phyloP scores from a whole-genome alignment of 2,329 filamentous ascomycete species.

The Colletotrichum destructivum region DNA sequence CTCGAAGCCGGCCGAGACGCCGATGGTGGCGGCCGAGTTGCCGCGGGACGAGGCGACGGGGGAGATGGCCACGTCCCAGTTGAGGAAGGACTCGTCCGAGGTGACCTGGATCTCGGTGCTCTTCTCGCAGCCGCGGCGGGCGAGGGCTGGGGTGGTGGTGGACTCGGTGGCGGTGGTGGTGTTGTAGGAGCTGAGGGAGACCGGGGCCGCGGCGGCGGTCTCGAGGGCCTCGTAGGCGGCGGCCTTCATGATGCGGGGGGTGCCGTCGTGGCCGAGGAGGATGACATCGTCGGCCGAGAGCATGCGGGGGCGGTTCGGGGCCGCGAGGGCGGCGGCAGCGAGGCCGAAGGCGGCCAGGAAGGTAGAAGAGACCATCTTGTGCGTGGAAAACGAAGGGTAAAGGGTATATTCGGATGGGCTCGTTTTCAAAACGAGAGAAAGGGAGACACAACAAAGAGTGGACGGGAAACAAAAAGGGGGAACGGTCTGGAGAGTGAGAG shows the following conservation, averaged over 20 bases:
- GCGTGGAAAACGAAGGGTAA: no score
- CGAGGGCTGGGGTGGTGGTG: background rate
- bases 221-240: conserved; percentile 42
- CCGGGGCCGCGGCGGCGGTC: background rate
- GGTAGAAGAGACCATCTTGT: background rate
- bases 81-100: conserved; percentile 51
- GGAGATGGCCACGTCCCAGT: conserved; percentile 57
- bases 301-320: conserved; percentile 1
- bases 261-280: conserved; percentile 45
- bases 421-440: background rate
- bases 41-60: conserved; percentile 51
- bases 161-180: background rate
- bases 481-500: no score
- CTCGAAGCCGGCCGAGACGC: conserved; percentile 50
- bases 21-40: conserved; percentile 46
- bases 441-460: background rate
- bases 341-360: conserved; percentile 20
- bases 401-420: background rate
- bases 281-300: conserved; percentile 46
- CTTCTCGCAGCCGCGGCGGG: conserved; percentile 41
- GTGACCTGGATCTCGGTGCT: conserved; percentile 47
- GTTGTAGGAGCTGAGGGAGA: conserved; percentile 1
- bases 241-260: conserved; percentile 47
- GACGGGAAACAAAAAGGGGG: background rate
- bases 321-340: conserved; percentile 5